Conservation (phyloP, 345 rosid species). For the Odontarrhena argentea region DNA sequence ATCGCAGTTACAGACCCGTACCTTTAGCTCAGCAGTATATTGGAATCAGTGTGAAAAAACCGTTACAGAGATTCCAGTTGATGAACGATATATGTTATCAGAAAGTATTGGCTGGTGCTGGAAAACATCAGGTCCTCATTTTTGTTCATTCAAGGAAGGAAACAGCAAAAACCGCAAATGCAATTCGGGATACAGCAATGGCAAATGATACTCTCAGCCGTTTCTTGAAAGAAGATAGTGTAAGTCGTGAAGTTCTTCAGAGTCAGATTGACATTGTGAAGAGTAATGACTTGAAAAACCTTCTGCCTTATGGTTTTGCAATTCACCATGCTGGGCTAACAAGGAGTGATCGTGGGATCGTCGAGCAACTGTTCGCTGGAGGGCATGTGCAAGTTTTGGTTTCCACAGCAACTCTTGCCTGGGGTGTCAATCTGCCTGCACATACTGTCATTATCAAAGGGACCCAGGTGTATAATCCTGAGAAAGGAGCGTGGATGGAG, state of each 20-base stretch:
- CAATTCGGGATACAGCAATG: constrained; percentile 82
- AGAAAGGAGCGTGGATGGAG: constrained; percentile 98
- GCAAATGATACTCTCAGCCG: constrained; percentile 80
- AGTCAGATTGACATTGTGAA: constrained; percentile 69
- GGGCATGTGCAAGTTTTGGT: constrained; percentile 87
- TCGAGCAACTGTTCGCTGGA: constrained; percentile 74
- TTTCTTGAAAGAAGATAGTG: constrained; percentile 85
- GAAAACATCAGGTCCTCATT: constrained; percentile 94
- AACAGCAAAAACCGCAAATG: constrained; percentile 86
- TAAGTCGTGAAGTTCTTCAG: constrained; percentile 78
- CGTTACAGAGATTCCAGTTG: constrained; percentile 93
- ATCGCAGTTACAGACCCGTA: constrained; percentile 93
- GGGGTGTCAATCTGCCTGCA: constrained; percentile 99
- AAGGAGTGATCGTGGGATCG: constrained; percentile 82
- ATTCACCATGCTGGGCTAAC: constrained; percentile 96
- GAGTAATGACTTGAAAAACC: constrained; percentile 75
- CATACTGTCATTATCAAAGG: constrained; percentile 93
- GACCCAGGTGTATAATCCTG: constrained; percentile 93
- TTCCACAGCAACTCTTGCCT: constrained; percentile 97
- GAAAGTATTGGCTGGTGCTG: constrained; percentile 88
- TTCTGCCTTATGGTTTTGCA: constrained; percentile 92
- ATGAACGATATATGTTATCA: constrained; percentile 96
- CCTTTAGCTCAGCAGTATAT: constrained; percentile 92
- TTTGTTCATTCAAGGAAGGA: constrained; percentile 98
- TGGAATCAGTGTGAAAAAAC: constrained; percentile 88